Conservation (phyloP, 306 rosid genomes). For the Castanopsis chinensis region DNA sequence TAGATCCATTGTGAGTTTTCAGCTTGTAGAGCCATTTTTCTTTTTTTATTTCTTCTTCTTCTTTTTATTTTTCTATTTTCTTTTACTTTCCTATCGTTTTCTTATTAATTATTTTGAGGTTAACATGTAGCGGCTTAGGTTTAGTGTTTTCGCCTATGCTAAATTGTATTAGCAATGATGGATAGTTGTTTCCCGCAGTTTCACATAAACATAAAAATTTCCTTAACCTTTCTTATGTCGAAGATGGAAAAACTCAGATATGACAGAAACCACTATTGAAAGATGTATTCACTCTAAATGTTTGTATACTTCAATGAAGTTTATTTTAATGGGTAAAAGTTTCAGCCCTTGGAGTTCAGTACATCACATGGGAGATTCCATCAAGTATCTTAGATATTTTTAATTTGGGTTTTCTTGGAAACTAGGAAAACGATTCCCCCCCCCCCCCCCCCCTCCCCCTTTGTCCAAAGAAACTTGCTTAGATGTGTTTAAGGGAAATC, state of each 20-base stretch:
- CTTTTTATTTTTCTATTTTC: not conserved
- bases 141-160: not conserved
- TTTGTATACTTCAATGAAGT: no score
- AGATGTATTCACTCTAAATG: no score
- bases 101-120: not conserved
- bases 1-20: slow-evolving; percentile 90
- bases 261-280: no score
- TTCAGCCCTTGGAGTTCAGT: not conserved
- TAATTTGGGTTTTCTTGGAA: not conserved
- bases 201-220: not conserved
- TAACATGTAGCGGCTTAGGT: not conserved
- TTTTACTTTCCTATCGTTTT: not conserved
- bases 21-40: slow-evolving; percentile 8
- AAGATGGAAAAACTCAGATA: no score
- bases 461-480: not conserved
- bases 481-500: not conserved
- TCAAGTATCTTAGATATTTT: not conserved
- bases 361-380: not conserved
- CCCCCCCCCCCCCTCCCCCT: no score
- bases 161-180: not conserved
- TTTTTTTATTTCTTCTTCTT: not conserved
- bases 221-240: not conserved
- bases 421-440: not conserved
- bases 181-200: not conserved
- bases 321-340: no score